Conservation (phyloP, 768 basidiomycete genomes). For the Rhizopogon vesiculosus region DNA sequence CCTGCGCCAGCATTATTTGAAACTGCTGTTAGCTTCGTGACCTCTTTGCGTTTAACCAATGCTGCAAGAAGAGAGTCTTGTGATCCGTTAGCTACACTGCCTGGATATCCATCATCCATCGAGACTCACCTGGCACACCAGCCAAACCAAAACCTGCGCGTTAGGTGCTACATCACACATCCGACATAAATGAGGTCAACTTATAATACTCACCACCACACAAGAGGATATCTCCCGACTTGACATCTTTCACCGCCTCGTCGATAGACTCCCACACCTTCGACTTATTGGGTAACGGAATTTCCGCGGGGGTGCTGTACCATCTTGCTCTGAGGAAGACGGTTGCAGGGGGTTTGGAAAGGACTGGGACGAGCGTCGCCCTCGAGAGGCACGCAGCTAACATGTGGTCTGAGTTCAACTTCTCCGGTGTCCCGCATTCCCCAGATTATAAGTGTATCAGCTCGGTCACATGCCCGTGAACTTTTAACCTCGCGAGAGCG, state of each 20-base stretch:
- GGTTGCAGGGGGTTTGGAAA: constrained; percentile 11
- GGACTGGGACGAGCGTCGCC: constrained; percentile 11
- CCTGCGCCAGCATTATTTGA: constrained; percentile 84
- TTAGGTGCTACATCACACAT: background rate
- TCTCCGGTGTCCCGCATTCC: background rate
- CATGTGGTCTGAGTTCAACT: constrained; percentile 13
- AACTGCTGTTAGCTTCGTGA: constrained; percentile 73
- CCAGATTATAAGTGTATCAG: background rate
- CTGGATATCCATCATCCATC: background rate
- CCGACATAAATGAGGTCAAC: background rate
- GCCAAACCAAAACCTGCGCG: constrained; percentile 79
- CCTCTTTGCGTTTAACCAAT: constrained; percentile 66
- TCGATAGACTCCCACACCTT: constrained; percentile 84
- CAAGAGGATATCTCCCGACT: constrained; percentile 73
- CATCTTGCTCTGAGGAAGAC: constrained; percentile 9
- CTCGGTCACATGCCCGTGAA: constrained; percentile 3
- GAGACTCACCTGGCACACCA: constrained; percentile 70
- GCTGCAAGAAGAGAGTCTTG: constrained; percentile 81
- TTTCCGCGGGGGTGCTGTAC: constrained; percentile 21
- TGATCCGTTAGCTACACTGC: background rate
- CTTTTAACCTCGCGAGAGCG: background rate
- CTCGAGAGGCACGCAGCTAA: constrained; percentile 12
- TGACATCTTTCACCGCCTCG: constrained; percentile 78
- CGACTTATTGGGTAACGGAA: constrained; percentile 31
- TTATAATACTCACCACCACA: constrained; percentile 62